Evolutionary conservation across 2,329 filamentous ascomycete species (phyloP).

Genomic region (Penicillium hordei): DNA sequence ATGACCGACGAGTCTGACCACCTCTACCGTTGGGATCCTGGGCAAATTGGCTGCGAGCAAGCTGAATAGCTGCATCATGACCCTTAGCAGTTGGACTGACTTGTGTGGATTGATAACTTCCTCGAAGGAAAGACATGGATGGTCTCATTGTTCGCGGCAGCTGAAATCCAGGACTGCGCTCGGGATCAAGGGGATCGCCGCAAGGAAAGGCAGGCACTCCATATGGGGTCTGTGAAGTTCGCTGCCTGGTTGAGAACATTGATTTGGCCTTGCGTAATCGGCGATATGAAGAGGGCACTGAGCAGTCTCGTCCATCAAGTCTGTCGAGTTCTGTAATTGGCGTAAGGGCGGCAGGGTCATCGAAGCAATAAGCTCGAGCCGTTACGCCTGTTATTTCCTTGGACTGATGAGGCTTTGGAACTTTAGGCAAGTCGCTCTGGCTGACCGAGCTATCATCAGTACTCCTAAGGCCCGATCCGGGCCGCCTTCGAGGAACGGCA

Average conservation of each 20-base stretch:
- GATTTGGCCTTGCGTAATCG: slow-evolving; percentile 49
- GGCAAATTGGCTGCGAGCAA: slow-evolving; percentile 43
- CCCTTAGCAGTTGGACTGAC: slow-evolving; percentile 28
- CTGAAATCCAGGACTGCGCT: slow-evolving; percentile 20
- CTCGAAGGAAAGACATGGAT: slow-evolving; percentile 46
- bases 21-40: slow-evolving; percentile 24
- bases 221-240: slow-evolving; percentile 25
- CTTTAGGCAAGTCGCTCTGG: not conserved
- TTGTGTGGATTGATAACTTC: slow-evolving; percentile 24
- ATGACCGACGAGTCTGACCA: slow-evolving; percentile 25
- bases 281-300: slow-evolving; percentile 49
- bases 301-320: slow-evolving; percentile 39
- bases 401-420: slow-evolving; percentile 7
- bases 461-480: slow-evolving; percentile 17
- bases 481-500: slow-evolving; percentile 28
- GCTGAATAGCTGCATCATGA: slow-evolving; percentile 42
- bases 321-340: slow-evolving; percentile 35
- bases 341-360: slow-evolving; percentile 23
- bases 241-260: slow-evolving; percentile 46
- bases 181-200: slow-evolving; percentile 13
- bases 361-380: slow-evolving; percentile 6
- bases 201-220: slow-evolving; percentile 13
- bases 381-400: not conserved
- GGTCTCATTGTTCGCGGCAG: slow-evolving; percentile 35
- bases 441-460: slow-evolving; percentile 12